Evolutionary conservation across 345 rosid genomes (phyloP).

Genomic region (Salix koriyanagi): DNA sequence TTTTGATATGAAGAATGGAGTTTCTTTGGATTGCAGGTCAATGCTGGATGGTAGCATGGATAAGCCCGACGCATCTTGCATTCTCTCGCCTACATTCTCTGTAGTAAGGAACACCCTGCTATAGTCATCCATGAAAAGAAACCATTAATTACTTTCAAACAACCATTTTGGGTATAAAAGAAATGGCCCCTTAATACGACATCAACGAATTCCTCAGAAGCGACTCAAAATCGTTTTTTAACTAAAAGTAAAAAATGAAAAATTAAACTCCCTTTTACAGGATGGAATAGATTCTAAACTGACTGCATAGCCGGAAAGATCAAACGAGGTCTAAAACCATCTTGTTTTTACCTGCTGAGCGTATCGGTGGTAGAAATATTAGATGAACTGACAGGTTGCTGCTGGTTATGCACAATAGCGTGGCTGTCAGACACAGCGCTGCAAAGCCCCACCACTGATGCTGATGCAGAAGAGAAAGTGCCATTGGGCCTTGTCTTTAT

Average conservation of each 20-base stretch:
- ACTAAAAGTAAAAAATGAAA: not conserved
- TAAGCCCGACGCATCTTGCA: conserved; percentile 26
- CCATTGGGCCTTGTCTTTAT: conserved; percentile 23
- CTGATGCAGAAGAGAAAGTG: conserved; percentile 17
- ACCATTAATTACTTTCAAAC: not conserved
- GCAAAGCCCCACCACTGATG: conserved; percentile 31
- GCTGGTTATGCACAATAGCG: conserved; percentile 35
- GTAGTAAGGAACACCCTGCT: conserved; percentile 44
- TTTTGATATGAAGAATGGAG: conserved; percentile 29
- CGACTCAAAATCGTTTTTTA: not conserved
- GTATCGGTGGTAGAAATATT: conserved; percentile 18
- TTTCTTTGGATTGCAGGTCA: conserved; percentile 37
- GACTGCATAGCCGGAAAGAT: no score
- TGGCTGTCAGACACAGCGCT: conserved; percentile 40
- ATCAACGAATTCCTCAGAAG: not conserved
- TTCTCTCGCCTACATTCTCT: conserved; percentile 28
- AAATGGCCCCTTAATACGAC: not conserved
- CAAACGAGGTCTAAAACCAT: not conserved
- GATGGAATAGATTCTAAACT: not conserved
- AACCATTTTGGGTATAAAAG: not conserved
- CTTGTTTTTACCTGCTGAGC: conserved; percentile 26
- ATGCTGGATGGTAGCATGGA: conserved; percentile 24
- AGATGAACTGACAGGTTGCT: conserved; percentile 37
- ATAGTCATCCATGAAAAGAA: not conserved
- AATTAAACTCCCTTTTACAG: not conserved